Conservation (phyloP, 2,329 filamentous ascomycete genomes). For the Knufia fluminis region DNA sequence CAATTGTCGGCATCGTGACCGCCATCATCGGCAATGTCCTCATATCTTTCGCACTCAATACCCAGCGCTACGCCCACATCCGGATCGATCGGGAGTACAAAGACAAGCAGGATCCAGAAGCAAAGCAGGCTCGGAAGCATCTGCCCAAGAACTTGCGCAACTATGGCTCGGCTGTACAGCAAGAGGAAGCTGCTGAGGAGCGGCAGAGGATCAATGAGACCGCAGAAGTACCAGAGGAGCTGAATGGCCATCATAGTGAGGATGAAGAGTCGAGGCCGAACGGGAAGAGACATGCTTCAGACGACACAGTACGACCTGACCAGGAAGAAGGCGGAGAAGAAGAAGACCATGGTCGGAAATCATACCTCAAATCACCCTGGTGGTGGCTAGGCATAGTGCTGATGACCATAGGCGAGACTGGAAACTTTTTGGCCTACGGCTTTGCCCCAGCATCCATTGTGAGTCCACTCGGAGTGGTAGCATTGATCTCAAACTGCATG, state of each 20-base stretch:
- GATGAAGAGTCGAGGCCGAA: slow-evolving; percentile 35
- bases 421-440: slow-evolving; percentile 94
- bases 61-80: slow-evolving; percentile 91
- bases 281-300: slow-evolving; percentile 25
- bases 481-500: slow-evolving; percentile 89
- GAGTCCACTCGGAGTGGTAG: slow-evolving; percentile 91
- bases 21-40: slow-evolving; percentile 88
- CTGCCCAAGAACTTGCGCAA: slow-evolving; percentile 4
- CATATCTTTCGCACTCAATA: slow-evolving; percentile 91
- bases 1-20: slow-evolving; percentile 86
- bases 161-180: slow-evolving; percentile 15
- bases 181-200: slow-evolving; percentile 18
- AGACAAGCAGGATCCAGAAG: slow-evolving; percentile 30
- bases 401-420: slow-evolving; percentile 86
- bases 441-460: slow-evolving; percentile 97
- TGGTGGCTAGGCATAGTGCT: slow-evolving; percentile 94
- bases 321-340: slow-evolving; percentile 28
- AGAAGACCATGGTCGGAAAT: slow-evolving; percentile 45
- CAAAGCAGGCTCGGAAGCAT: slow-evolving; percentile 3
- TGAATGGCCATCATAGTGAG: slow-evolving; percentile 34
- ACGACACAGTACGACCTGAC: not conserved
- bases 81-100: slow-evolving; percentile 64
- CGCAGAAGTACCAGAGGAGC: slow-evolving; percentile 22
- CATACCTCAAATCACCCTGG: slow-evolving; percentile 81
- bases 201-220: slow-evolving; percentile 14